phyloP scores from a whole-genome alignment of 371 early-diverging fungal species.

The Syncephalastrum contaminatum region DNA sequence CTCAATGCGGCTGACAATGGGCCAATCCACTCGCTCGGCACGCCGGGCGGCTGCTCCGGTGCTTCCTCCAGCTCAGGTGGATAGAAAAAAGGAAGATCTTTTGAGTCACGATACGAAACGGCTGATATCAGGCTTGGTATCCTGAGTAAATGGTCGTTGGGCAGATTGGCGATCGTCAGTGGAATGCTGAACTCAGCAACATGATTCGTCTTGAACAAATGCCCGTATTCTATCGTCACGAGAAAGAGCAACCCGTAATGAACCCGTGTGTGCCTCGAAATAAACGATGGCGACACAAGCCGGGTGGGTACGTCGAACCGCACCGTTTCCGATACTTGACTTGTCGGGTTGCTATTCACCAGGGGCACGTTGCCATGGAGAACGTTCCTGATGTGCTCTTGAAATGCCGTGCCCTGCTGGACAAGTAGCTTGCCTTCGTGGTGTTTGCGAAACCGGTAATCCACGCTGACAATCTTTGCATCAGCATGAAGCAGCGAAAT shows the following conservation, averaged over 20 bases:
- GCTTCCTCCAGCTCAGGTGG: conserved; percentile 40
- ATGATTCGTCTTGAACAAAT: conserved; percentile 34
- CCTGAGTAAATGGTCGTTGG: conserved; percentile 38
- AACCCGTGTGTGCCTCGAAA: conserved; percentile 44
- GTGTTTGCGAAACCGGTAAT: conserved; percentile 43
- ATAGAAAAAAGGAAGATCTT: conserved; percentile 42
- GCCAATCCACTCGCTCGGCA: conserved; percentile 22
- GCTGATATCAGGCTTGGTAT: conserved; percentile 37
- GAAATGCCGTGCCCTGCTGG: conserved; percentile 45
- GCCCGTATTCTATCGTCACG: conserved; percentile 30
- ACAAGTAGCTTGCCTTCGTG: conserved; percentile 50
- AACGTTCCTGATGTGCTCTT: conserved; percentile 33
- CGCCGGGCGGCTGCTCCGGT: conserved; percentile 16
- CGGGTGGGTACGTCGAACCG: conserved; percentile 44
- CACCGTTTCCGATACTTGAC: conserved; percentile 7
- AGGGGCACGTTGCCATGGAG: conserved; percentile 24
- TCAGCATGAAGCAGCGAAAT: conserved; percentile 29
- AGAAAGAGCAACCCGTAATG: conserved; percentile 40
- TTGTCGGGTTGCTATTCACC: conserved; percentile 6
- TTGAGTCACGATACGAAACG: conserved; percentile 26
- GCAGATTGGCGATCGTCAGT: conserved; percentile 41
- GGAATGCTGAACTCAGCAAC: conserved; percentile 38
- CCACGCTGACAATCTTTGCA: conserved; percentile 22
- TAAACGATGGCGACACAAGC: conserved; percentile 45
- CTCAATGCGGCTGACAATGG: conserved; percentile 24